A percentile compares a stretch with the other conserved stretches of the same genome.
Evolutionary conservation across 2,329 filamentous ascomycete species (phyloP).

Genomic region (Diplodia sapinea): DNA sequence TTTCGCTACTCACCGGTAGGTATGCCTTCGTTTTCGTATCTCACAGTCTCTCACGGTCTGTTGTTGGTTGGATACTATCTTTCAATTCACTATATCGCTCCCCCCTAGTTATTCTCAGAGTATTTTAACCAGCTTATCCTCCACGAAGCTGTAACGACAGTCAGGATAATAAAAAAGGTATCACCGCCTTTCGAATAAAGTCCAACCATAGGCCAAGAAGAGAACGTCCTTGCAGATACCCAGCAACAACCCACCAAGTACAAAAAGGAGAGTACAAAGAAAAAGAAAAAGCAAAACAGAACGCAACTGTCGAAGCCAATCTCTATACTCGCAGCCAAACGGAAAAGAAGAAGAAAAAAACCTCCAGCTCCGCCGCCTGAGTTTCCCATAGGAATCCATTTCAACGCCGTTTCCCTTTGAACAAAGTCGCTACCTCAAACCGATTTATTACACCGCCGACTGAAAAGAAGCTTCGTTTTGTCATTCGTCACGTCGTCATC

Average conservation of each 20-base stretch:
- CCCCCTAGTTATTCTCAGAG: not conserved
- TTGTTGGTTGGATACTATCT: constrained; percentile 13
- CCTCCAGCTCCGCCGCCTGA: constrained; percentile 6
- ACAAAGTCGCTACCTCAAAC: constrained; percentile 24
- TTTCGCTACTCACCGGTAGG: not conserved
- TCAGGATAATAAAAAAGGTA: constrained; percentile 27
- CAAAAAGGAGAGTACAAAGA: constrained; percentile 25
- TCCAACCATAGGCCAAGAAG: constrained; percentile 14
- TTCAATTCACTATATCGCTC: constrained; percentile 23
- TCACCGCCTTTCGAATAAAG: constrained; percentile 12
- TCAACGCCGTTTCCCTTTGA: constrained; percentile 24
- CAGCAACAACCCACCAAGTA: constrained; percentile 8
- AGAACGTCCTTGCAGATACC: constrained; percentile 8
- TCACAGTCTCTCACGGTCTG: not conserved
- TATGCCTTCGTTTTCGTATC: constrained; percentile 13
- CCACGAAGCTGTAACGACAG: constrained; percentile 27
- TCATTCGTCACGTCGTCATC: constrained; percentile 27
- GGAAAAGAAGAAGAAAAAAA: not conserved
- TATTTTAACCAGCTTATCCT: constrained; percentile 15
- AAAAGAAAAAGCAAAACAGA: constrained; percentile 21
- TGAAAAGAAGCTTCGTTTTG: constrained; percentile 24
- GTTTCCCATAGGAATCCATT: constrained; percentile 13
- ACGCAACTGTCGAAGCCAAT: constrained; percentile 21
- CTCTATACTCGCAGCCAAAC: constrained; percentile 15
- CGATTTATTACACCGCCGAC: constrained; percentile 21